phyloP scores from a whole-genome alignment of 495 filamentous ascomycete genomes.

The Xylaria longipes region DNA sequence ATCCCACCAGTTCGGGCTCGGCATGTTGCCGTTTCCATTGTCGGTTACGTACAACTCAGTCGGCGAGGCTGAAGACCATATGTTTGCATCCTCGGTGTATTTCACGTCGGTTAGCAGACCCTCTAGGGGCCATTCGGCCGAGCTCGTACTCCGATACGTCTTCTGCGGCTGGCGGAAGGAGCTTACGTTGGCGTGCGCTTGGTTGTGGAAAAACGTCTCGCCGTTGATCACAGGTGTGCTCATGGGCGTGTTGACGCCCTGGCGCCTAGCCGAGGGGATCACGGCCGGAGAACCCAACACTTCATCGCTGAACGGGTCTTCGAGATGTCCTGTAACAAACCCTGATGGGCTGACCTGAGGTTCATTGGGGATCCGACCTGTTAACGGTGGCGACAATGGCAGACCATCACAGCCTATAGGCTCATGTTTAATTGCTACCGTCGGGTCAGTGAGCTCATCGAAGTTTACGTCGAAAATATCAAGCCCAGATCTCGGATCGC shows the following conservation, averaged over 20 bases:
- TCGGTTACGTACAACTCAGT: conserved; percentile 24
- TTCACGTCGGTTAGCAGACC: conserved; percentile 31
- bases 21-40: not conserved
- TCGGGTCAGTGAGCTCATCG: conserved; percentile 28
- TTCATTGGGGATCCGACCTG: conserved; percentile 38
- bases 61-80: conserved; percentile 32
- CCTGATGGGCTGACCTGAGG: conserved; percentile 24
- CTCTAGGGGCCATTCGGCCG: conserved; percentile 42
- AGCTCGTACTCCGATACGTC: conserved; percentile 35
- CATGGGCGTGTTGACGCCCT: conserved; percentile 40
- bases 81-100: conserved; percentile 21
- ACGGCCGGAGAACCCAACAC: conserved; percentile 27
- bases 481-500: conserved; percentile 16
- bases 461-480: conserved; percentile 30
- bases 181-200: conserved; percentile 21
- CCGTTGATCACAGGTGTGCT: conserved; percentile 35
- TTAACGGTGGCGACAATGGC: conserved; percentile 45
- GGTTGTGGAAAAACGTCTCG: conserved; percentile 31
- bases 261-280: conserved; percentile 27
- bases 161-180: conserved; percentile 26
- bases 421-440: conserved; percentile 25
- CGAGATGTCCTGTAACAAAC: conserved; percentile 44
- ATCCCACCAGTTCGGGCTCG: conserved; percentile 42
- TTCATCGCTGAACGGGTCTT: conserved; percentile 46
- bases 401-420: conserved; percentile 25